Conservation (phyloP, 495 filamentous ascomycete genomes). For the Platismatia glauca region DNA sequence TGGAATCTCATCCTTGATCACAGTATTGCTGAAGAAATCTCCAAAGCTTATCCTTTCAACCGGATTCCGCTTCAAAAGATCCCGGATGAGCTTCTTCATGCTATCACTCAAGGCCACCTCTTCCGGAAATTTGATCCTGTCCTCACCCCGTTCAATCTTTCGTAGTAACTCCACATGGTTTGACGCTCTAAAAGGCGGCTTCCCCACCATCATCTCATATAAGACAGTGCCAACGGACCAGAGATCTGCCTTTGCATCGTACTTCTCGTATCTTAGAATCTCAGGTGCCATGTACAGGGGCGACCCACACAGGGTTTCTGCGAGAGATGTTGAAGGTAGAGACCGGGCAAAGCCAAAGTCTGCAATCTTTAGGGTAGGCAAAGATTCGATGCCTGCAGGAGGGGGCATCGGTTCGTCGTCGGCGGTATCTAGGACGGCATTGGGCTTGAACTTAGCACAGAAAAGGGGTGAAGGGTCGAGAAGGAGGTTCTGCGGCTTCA, state of each 20-base stretch:
- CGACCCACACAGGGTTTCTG: slow-evolving; percentile 95
- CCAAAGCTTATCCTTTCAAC: slow-evolving; percentile 75
- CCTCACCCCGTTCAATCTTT: slow-evolving; percentile 79
- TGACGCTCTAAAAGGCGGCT: slow-evolving; percentile 79
- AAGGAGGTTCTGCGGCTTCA: slow-evolving; percentile 94
- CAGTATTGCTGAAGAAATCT: slow-evolving; percentile 65
- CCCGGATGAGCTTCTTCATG: slow-evolving; percentile 73
- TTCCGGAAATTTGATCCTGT: slow-evolving; percentile 71
- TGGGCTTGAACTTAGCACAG: slow-evolving; percentile 39
- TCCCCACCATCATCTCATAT: slow-evolving; percentile 88
- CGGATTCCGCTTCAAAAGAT: slow-evolving; percentile 74
- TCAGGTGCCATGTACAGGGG: slow-evolving; percentile 98
- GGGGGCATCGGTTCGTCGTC: slow-evolving; percentile 73
- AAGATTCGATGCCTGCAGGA: slow-evolving; percentile 67
- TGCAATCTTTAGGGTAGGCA: slow-evolving; percentile 93
- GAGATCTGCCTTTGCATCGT: slow-evolving; percentile 91
- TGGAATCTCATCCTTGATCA: slow-evolving; percentile 73
- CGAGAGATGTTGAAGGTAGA: slow-evolving; percentile 77
- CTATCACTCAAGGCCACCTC: slow-evolving; percentile 61
- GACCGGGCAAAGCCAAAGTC: slow-evolving; percentile 96
- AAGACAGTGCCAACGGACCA: slow-evolving; percentile 96
- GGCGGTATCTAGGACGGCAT: slow-evolving; percentile 49
- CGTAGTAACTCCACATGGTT: slow-evolving; percentile 93
- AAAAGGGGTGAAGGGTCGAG: slow-evolving; percentile 74
- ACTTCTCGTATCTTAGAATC: slow-evolving; percentile 93